These are phyloP conservation scores for Pestalotiopsis sp. DNA, from an alignment of 2,329 filamentous ascomycete species.

Conservation along the genomic window DNA sequence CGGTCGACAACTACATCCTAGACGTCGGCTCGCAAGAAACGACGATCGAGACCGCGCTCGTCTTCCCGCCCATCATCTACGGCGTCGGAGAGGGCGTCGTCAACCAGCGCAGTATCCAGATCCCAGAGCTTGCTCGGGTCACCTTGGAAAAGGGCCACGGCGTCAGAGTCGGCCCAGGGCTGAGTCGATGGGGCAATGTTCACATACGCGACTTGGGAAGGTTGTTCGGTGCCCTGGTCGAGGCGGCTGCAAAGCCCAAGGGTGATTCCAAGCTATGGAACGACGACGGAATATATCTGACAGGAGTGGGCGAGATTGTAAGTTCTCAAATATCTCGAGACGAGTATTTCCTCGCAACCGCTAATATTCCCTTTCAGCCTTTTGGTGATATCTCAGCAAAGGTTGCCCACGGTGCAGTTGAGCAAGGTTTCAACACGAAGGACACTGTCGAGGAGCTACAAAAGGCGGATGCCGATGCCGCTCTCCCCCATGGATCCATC, in stretches of 20 bases:
- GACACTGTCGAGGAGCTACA: slow-evolving; percentile 31
- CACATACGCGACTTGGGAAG: slow-evolving; percentile 29
- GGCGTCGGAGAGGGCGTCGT: slow-evolving; percentile 39
- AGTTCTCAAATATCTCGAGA: neutral
- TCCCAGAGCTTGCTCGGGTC: slow-evolving; percentile 37
- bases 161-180: slow-evolving; percentile 35
- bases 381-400: slow-evolving; percentile 20
- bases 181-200: slow-evolving; percentile 37
- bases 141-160: slow-evolving; percentile 35
- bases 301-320: neutral
- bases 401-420: slow-evolving; percentile 28
- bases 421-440: slow-evolving; percentile 26
- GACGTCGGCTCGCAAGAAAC: slow-evolving; percentile 17
- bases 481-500: slow-evolving; percentile 46
- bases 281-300: neutral
- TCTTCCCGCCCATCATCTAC: slow-evolving; percentile 41
- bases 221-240: slow-evolving; percentile 31
- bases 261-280: slow-evolving; percentile 32
- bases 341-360: neutral
- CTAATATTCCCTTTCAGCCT: neutral
- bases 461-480: slow-evolving; percentile 43
- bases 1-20: slow-evolving; percentile 40
- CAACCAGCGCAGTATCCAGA: slow-evolving; percentile 43
- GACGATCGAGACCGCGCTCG: slow-evolving; percentile 35
- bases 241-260: slow-evolving; percentile 27